Conservation (phyloP, 228 moss, liverwort and hornwort genomes). For the Sphagnum fallax region DNA sequence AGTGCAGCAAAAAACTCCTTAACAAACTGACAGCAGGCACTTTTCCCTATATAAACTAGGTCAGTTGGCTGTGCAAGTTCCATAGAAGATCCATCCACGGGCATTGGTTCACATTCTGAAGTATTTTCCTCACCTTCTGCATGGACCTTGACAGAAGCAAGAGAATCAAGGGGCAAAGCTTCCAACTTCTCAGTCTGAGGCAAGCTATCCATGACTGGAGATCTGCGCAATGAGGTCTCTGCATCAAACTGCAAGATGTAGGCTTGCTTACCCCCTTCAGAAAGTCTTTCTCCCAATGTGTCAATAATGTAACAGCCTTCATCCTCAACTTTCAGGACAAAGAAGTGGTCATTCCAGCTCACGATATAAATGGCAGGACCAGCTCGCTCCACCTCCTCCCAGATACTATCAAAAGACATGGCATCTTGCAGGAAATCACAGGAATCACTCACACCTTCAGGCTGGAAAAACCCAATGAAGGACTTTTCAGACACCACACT, state of each 20-base stretch:
- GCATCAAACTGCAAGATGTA: conserved; percentile 90
- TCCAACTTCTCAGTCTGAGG: conserved; percentile 27
- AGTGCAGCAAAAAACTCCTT: conserved; percentile 96
- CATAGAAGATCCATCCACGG: conserved; percentile 18
- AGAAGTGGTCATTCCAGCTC: conserved; percentile 99
- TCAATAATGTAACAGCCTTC: conserved; percentile 85
- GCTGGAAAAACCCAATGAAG: conserved; percentile 83
- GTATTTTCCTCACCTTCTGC: conserved; percentile 13
- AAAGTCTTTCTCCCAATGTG: conserved; percentile 89
- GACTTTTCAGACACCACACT: conserved; percentile 70
- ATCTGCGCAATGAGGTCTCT: conserved; percentile 40
- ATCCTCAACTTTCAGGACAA: conserved; percentile 83
- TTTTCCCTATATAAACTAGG: conserved; percentile 31
- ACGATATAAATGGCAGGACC: conserved; percentile 90
- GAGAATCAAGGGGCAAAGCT: conserved; percentile 23
- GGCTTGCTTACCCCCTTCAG: conserved; percentile 95
- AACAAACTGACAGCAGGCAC: conserved; percentile 78
- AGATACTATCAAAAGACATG: conserved; percentile 81
- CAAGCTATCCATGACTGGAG: conserved; percentile 11
- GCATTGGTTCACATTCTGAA: conserved; percentile 10
- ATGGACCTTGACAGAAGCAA: conserved; percentile 36
- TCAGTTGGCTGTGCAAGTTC: conserved; percentile 28
- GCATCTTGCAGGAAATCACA: conserved; percentile 73
- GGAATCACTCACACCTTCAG: conserved; percentile 73
- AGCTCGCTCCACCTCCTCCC: conserved; percentile 77